Evolutionary conservation across 2,329 filamentous ascomycete genomes (phyloP).

Genomic region (Emergomyces orientalis): DNA sequence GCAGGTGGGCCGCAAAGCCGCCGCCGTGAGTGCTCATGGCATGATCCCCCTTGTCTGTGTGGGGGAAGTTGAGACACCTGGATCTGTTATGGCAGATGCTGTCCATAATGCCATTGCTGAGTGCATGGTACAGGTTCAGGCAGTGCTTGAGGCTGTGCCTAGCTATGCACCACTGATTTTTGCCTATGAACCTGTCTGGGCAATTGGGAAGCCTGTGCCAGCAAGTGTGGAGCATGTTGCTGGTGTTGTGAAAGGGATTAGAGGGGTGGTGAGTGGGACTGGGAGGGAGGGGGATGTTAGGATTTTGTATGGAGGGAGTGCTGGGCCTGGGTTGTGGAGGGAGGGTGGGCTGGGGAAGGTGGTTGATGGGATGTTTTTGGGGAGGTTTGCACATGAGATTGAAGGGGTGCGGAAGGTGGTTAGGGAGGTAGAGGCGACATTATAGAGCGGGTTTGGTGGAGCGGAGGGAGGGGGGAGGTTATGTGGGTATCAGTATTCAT

Average conservation of each 20-base stretch:
- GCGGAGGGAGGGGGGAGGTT: not conserved
- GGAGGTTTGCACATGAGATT: conserved; percentile 70
- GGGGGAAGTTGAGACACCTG: conserved; percentile 54
- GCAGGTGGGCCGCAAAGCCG: conserved; percentile 58
- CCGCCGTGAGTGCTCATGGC: conserved; percentile 56
- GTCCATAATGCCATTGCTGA: conserved; percentile 55
- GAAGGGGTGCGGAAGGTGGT: conserved; percentile 63
- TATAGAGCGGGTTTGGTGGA: conserved; percentile 12
- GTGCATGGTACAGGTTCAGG: conserved; percentile 55
- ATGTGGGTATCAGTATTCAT: not conserved
- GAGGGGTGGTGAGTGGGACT: conserved; percentile 40
- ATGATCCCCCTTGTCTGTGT: conserved; percentile 73
- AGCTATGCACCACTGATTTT: conserved; percentile 60
- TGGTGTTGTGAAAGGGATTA: conserved; percentile 56
- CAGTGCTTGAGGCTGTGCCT: conserved; percentile 53
- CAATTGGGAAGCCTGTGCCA: conserved; percentile 66
- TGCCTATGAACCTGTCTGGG: conserved; percentile 85
- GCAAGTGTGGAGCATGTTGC: conserved; percentile 64
- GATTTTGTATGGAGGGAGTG: conserved; percentile 74
- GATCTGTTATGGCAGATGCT: conserved; percentile 38
- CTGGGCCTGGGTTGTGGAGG: conserved; percentile 66
- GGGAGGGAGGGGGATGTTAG: conserved; percentile 51
- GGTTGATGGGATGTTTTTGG: conserved; percentile 39
- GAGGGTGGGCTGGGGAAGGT: conserved; percentile 22
- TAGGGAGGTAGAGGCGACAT: conserved; percentile 52